phyloP scores from a whole-genome alignment of 352 stramenopile species.

The Thalassiosira hispida region DNA sequence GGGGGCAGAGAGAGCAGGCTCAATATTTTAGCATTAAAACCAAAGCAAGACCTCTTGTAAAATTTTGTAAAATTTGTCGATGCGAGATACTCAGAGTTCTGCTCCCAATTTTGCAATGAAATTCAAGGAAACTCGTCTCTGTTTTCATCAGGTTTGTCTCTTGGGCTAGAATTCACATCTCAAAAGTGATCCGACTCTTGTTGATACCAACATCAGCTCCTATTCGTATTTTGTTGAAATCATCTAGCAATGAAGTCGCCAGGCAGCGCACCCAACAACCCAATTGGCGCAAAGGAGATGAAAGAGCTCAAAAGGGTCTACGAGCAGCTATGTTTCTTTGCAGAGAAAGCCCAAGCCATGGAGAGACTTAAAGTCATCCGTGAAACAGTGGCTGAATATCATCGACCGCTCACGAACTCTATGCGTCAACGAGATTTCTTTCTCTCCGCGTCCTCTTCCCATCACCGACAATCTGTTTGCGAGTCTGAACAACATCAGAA shows the following conservation, averaged over 20 bases:
- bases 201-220: too few relatives aligned
- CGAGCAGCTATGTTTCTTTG: slow-evolving; percentile 91
- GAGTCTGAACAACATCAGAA: slow-evolving; percentile 41
- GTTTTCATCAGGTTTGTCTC: too few relatives aligned
- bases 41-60: too few relatives aligned
- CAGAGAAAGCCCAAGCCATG: slow-evolving; percentile 59
- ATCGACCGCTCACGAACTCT: slow-evolving; percentile 16
- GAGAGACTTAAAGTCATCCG: slow-evolving; percentile 56
- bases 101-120: too few relatives aligned
- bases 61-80: too few relatives aligned
- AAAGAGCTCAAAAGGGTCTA: slow-evolving; percentile 94
- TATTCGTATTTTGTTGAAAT: neutral
- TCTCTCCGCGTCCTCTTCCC: neutral
- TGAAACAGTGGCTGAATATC: slow-evolving; percentile 29
- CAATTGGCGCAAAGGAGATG: slow-evolving; percentile 92
- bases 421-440: slow-evolving; percentile 20
- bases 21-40: too few relatives aligned
- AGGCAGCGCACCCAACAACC: slow-evolving; percentile 19
- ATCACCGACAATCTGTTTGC: neutral
- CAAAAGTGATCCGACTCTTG: too few relatives aligned
- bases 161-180: too few relatives aligned
- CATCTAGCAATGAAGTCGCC: slow-evolving; percentile 22
- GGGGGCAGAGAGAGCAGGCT: too few relatives aligned
- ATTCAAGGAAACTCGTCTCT: too few relatives aligned
- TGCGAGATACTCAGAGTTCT: too few relatives aligned